Conservation (phyloP, 2,329 filamentous ascomycete species). For the Penicillium sp. region DNA sequence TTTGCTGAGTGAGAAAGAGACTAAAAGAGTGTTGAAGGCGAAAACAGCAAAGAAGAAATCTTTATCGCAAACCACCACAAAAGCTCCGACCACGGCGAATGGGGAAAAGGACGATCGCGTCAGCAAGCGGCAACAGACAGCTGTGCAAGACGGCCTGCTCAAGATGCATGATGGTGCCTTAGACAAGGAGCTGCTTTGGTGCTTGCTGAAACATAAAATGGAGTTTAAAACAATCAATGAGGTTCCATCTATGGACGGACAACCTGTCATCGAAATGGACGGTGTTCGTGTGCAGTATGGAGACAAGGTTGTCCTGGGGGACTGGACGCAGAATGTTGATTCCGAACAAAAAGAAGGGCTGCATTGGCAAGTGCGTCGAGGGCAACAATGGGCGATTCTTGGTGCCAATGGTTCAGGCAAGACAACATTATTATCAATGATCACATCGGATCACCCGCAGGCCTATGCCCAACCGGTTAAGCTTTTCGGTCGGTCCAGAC, state of each 20-base stretch:
- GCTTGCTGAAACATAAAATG: conserved; percentile 13
- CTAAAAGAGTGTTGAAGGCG: background rate
- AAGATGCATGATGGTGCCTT: conserved; percentile 23
- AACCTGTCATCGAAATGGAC: conserved; percentile 81
- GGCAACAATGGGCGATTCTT: conserved; percentile 89
- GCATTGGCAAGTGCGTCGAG: conserved; percentile 78
- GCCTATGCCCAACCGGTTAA: conserved; percentile 85
- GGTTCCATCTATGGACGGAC: conserved; percentile 48
- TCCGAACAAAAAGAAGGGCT: conserved; percentile 62
- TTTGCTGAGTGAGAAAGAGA: background rate
- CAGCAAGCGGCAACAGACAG: no score
- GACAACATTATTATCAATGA: conserved; percentile 87
- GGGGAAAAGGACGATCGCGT: no score
- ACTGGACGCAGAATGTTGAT: conserved; percentile 67
- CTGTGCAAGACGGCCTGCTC: conserved; percentile 4
- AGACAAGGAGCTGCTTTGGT: conserved; percentile 27
- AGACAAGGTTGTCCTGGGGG: conserved; percentile 73
- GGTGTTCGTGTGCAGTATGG: conserved; percentile 82
- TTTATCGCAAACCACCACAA: no score
- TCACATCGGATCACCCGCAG: conserved; percentile 95
- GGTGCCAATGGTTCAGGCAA: conserved; percentile 94
- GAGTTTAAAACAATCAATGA: background rate
- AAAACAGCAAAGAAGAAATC: background rate
- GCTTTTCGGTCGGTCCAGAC: conserved; percentile 78
- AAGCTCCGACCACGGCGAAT: no score